Conservation (phyloP, 1,284 basidiomycete species). For the Cystobasidium sp. region DNA sequence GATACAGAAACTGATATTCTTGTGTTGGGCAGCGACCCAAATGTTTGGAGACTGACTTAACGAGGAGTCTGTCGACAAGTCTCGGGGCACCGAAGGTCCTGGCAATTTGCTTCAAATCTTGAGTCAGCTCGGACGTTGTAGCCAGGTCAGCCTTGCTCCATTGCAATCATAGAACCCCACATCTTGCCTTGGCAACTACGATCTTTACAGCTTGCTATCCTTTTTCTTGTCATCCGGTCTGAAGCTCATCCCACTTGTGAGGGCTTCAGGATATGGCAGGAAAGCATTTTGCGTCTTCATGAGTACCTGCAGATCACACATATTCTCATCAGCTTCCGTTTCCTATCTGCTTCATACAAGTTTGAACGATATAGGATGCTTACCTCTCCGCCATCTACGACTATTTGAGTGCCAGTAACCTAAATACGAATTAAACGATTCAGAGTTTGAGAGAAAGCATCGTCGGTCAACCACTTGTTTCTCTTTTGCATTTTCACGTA, state of each 20-base stretch:
- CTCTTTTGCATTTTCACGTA: no score
- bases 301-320: background rate
- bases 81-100: no score
- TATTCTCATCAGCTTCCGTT: background rate
- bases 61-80: no score
- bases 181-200: background rate
- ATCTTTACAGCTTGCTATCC: slow-evolving; percentile 16
- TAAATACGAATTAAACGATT: background rate
- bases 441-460: background rate
- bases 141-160: no score
- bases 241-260: slow-evolving; percentile 30
- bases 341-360: background rate
- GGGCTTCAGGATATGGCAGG: slow-evolving; percentile 31
- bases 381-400: slow-evolving; percentile 51
- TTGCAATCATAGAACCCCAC: background rate
- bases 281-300: slow-evolving; percentile 40
- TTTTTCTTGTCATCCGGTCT: slow-evolving; percentile 18
- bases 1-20: no score
- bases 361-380: background rate
- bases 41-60: no score
- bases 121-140: no score
- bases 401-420: slow-evolving; percentile 48
- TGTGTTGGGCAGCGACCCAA: no score
- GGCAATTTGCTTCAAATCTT: no score
- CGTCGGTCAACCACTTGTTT: no score